Conservation (phyloP, 2,329 filamentous ascomycete genomes). For the Onygenales sp. region DNA sequence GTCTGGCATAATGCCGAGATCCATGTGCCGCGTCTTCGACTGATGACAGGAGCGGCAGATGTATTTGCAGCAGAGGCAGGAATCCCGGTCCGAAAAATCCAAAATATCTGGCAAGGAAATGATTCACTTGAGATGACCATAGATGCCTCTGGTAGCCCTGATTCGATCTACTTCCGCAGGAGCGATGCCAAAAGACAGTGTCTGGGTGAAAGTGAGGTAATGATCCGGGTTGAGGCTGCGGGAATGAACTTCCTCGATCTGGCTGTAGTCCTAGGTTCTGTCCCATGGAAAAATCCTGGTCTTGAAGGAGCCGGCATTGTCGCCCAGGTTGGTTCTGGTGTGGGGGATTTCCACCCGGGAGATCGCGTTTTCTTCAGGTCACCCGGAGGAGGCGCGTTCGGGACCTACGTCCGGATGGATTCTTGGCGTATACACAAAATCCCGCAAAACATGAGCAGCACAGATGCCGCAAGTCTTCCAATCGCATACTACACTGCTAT, state of each 20-base stretch:
- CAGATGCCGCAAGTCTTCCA: conserved; percentile 2
- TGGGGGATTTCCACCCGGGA: background rate
- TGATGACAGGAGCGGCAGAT: background rate
- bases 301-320: conserved; percentile 11
- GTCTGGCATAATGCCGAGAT: background rate
- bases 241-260: conserved; percentile 14
- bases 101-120: background rate
- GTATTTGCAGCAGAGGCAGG: background rate
- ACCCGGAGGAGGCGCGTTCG: background rate
- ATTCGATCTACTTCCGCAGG: background rate
- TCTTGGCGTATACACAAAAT: background rate
- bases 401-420: background rate
- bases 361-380: background rate
- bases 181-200: background rate
- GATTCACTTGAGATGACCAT: background rate
- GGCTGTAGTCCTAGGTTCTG: background rate
- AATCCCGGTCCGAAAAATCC: background rate
- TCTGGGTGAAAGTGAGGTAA: conserved; percentile 9
- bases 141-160: background rate
- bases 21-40: background rate
- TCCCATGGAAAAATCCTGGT: conserved; percentile 4
- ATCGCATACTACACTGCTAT: background rate
- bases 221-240: conserved; percentile 13
- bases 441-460: background rate
- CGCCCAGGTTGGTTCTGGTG: conserved; percentile 5